A percentile compares a stretch with the other conserved stretches of the same genome.
Evolutionary conservation across 441 rosid genomes (phyloP).

Genomic region (Geranium incanum): DNA sequence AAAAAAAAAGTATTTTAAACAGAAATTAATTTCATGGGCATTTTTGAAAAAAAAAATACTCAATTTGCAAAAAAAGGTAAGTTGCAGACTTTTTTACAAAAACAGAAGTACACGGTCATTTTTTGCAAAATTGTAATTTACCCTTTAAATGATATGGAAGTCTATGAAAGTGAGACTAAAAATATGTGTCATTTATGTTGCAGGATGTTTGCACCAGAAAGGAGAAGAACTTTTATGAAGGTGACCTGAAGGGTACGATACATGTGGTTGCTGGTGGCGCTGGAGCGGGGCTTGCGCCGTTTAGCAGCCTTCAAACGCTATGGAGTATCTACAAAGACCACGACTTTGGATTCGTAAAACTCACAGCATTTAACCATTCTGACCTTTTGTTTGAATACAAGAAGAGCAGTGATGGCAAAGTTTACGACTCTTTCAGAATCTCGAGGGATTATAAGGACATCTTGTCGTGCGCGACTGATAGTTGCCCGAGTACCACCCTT

Average conservation of each 20-base stretch:
- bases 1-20: too few species aligned
- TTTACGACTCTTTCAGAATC: constrained; percentile 60
- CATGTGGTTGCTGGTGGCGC: constrained; percentile 84
- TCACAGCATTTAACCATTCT: constrained; percentile 57
- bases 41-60: too few species aligned
- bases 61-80: too few species aligned
- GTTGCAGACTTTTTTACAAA: too few species aligned
- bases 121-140: too few species aligned
- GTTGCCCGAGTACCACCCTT: constrained; percentile 54
- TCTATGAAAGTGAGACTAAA: too few species aligned
- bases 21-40: too few species aligned
- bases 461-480: constrained; percentile 53
- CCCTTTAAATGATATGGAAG: too few species aligned
- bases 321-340: constrained; percentile 63
- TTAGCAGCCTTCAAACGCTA: constrained; percentile 22
- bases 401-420: constrained; percentile 74
- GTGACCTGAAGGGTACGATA: constrained; percentile 64
- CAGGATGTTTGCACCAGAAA: constrained; percentile 56
- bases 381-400: constrained; percentile 64
- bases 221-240: constrained; percentile 54
- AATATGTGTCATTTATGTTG: too few species aligned
- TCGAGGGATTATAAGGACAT: constrained; percentile 61
- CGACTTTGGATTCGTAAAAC: constrained; percentile 64
- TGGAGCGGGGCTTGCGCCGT: constrained; percentile 35
- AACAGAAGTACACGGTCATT: too few species aligned